Percentiles rank a stretch among this genome's conserved stretches.
Conservation (phyloP, 2,329 filamentous ascomycete genomes). For the Ascochyta viciae-villosae region DNA sequence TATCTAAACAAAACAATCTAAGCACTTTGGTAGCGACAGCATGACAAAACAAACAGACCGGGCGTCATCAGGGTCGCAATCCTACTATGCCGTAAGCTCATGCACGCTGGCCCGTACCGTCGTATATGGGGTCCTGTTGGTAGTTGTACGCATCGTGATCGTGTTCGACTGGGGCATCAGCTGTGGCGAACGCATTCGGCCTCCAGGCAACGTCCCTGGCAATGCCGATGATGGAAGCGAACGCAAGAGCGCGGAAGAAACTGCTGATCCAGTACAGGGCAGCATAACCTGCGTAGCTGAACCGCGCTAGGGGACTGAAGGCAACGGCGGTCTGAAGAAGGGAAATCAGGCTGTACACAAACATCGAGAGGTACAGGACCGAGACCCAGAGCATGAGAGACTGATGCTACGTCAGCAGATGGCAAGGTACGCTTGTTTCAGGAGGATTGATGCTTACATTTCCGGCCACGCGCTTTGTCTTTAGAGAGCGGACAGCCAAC, state of each 20-base stretch:
- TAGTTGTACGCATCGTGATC: conserved; percentile 3
- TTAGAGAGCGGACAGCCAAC: conserved; percentile 1
- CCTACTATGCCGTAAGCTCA: background rate
- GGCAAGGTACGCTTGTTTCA: too few relatives aligned
- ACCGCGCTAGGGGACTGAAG: background rate
- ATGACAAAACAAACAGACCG: background rate
- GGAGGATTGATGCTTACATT: background rate
- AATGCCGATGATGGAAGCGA: conserved; percentile 7
- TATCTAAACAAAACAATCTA: background rate
- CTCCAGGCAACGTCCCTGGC: conserved; percentile 9
- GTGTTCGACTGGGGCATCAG: background rate
- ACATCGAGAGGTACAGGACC: background rate
- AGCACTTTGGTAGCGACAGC: background rate
- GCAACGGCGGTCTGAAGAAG: background rate
- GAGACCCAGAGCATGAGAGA: conserved; percentile 7
- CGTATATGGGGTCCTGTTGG: conserved; percentile 3
- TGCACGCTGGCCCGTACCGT: background rate
- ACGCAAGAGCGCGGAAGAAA: background rate
- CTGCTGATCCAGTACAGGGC: conserved; percentile 1
- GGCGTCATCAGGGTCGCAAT: background rate
- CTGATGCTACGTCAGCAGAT: conserved; percentile 3
- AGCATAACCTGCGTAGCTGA: background rate
- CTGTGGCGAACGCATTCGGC: background rate
- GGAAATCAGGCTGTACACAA: background rate
- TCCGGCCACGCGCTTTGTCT: background rate